These are phyloP conservation scores for Ganoderma boninense DNA, from an alignment of 1,284 basidiomycete genomes.

Conservation along the genomic window DNA sequence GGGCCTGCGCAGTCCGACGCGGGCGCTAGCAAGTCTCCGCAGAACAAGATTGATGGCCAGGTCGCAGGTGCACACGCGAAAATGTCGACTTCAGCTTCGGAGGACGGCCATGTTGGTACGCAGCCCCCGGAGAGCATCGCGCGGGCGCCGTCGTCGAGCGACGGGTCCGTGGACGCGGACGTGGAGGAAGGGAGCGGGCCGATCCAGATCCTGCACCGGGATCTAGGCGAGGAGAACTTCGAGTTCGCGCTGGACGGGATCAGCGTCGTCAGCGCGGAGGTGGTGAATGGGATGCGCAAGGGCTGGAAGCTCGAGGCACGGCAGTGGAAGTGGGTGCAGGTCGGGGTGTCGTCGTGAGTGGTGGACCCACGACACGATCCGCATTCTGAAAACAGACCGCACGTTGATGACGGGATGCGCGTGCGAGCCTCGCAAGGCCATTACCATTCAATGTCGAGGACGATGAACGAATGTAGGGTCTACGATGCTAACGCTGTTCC, in stretches of 20 bases:
- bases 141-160: constrained; percentile 21
- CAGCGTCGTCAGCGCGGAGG: constrained; percentile 32
- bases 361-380: too few species aligned
- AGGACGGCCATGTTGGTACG: background rate
- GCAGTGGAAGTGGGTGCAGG: constrained; percentile 39
- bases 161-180: constrained; percentile 21
- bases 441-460: background rate
- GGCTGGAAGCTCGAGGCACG: constrained; percentile 37
- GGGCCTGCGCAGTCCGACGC: background rate
- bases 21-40: background rate
- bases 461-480: background rate
- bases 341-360: constrained; percentile 26
- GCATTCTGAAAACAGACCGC: background rate
- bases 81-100: background rate
- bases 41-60: background rate
- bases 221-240: constrained; percentile 38
- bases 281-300: constrained; percentile 34
- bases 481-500: background rate
- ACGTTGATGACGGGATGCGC: background rate
- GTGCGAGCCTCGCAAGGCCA: too few species aligned
- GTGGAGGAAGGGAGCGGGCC: constrained; percentile 25
- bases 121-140: background rate
- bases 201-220: constrained; percentile 37
- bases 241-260: constrained; percentile 41
- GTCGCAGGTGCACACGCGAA: background rate